Percentiles rank a stretch among this genome's conserved stretches.
phyloP scores from a whole-genome alignment of 176 grass and related monocot species.

The Lolium rigidum region DNA sequence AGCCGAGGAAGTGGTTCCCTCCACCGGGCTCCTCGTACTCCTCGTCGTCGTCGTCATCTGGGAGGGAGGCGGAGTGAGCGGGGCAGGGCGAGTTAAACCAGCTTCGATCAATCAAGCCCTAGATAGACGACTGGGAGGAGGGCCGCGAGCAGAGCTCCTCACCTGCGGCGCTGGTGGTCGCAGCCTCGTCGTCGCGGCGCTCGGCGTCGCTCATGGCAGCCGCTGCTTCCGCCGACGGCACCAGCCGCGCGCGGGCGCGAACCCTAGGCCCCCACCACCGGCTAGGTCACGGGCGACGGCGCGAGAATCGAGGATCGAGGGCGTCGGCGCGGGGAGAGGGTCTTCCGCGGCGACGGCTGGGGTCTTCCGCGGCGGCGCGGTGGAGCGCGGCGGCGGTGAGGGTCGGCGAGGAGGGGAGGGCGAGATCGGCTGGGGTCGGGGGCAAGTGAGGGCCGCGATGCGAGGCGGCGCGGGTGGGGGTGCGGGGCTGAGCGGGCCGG shows the following conservation, averaged over 20 bases:
- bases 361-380: no score
- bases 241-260: constrained; percentile 11
- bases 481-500: not conserved
- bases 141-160: constrained; percentile 2
- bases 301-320: not conserved
- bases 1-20: constrained; percentile 81
- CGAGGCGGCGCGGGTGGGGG: constrained; percentile 28
- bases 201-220: constrained; percentile 52
- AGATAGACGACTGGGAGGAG: not conserved
- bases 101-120: not conserved
- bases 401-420: not conserved
- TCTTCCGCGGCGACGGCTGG: no score
- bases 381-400: not conserved
- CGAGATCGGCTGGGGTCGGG: constrained; percentile 11
- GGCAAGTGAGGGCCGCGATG: constrained; percentile 13
- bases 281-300: no score
- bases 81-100: not conserved
- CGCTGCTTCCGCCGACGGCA: not conserved
- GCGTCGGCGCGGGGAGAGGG: not conserved
- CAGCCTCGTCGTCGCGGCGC: constrained; percentile 44
- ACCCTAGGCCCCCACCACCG: constrained; percentile 36
- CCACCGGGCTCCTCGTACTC: constrained; percentile 82
- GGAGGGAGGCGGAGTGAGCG: not conserved
- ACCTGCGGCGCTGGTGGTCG: constrained; percentile 51
- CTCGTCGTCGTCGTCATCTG: constrained; percentile 79